Percentiles rank a stretch among this genome's conserved stretches.
These are phyloP conservation scores for Botrytis byssoidea DNA, from an alignment of 2,329 filamentous ascomycete species.

Conservation along the genomic window DNA sequence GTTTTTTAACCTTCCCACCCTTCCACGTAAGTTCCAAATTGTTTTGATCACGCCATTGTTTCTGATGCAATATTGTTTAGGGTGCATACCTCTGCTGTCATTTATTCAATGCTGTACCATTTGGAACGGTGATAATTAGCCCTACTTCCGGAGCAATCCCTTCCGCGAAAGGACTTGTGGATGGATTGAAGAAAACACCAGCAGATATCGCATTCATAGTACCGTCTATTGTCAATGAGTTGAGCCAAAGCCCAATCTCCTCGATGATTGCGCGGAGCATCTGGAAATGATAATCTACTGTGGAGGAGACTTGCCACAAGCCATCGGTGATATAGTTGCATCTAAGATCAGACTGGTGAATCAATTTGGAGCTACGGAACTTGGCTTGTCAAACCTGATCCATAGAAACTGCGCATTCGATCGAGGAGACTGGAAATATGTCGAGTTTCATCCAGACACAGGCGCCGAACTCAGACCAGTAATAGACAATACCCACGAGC, in stretches of 20 bases:
- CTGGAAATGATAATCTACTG: constrained; percentile 7
- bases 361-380: constrained; percentile 8
- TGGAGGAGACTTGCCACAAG: constrained; percentile 18
- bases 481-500: not conserved
- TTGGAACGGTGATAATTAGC: not conserved
- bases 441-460: constrained; percentile 32
- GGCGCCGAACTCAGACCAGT: constrained; percentile 31
- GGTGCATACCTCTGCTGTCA: not conserved
- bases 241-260: not conserved
- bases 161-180: constrained; percentile 1
- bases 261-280: not conserved
- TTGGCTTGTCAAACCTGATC: not conserved
- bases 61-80: not conserved
- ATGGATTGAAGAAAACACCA: not conserved
- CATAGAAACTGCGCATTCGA: not conserved
- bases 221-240: constrained; percentile 6
- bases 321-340: constrained; percentile 7
- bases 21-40: not conserved
- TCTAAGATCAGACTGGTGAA: not conserved
- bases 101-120: not conserved
- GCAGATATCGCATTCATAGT: constrained; percentile 4
- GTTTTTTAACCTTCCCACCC: not conserved
- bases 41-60: not conserved
- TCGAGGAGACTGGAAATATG: not conserved
- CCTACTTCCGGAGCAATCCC: constrained; percentile 9